Conservation (phyloP, 768 basidiomycete genomes). For the Trametes cingulata region DNA sequence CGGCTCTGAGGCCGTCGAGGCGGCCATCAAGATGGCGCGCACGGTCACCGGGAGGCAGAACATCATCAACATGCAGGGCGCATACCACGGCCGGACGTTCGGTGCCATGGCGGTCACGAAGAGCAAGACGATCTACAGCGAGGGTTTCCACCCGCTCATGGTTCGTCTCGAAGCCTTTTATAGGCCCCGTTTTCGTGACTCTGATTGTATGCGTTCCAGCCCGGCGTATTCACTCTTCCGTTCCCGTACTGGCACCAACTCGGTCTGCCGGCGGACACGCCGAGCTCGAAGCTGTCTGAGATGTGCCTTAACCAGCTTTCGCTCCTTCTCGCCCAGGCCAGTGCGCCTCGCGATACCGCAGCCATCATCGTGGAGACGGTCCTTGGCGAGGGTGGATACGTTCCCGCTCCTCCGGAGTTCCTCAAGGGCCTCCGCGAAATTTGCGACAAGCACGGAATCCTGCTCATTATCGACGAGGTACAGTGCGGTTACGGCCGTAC, state of each 20-base stretch:
- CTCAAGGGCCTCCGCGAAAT: conserved; percentile 75
- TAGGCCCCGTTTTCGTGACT: background rate
- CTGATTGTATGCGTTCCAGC: conserved; percentile 44
- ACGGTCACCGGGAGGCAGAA: conserved; percentile 78
- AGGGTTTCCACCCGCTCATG: conserved; percentile 81
- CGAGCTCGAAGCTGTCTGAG: conserved; percentile 56
- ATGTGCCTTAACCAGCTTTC: conserved; percentile 80
- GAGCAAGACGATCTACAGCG: conserved; percentile 89
- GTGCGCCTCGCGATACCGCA: conserved; percentile 81
- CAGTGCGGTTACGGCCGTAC: conserved; percentile 91
- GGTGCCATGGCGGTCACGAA: conserved; percentile 93
- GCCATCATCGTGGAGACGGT: conserved; percentile 95
- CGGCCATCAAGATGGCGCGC: conserved; percentile 85
- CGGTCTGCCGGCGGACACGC: conserved; percentile 55
- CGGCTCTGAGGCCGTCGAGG: conserved; percentile 92
- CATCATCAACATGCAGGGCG: conserved; percentile 90
- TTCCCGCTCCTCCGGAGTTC: conserved; percentile 81
- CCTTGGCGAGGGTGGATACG: conserved; percentile 94
- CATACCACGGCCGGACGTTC: conserved; percentile 90
- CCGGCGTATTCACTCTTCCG: conserved; percentile 77
- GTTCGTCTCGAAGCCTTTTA: conserved; percentile 39
- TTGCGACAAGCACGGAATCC: conserved; percentile 85
- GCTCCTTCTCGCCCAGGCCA: conserved; percentile 77
- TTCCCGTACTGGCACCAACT: conserved; percentile 95
- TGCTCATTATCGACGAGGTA: conserved; percentile 85